phyloP scores from a whole-genome alignment of 148 eudicot genomes.

The Cornus florida region DNA sequence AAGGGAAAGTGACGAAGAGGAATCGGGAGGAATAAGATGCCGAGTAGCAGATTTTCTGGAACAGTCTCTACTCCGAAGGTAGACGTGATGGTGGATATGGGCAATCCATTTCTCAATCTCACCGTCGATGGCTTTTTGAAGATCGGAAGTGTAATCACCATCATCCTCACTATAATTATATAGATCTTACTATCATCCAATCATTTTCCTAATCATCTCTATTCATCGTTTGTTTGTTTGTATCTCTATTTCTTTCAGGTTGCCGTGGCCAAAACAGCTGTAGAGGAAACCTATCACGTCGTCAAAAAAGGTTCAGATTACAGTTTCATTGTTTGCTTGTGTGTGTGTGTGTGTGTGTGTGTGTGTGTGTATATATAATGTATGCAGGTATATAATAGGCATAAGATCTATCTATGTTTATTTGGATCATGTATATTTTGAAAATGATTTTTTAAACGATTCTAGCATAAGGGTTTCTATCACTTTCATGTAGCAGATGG shows the following conservation, averaged over 20 bases:
- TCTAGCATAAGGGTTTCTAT: too few relatives aligned
- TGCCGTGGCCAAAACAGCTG: conserved; percentile 58
- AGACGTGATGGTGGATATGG: conserved; percentile 63
- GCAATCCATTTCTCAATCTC: conserved; percentile 70
- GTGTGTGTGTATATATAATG: too few relatives aligned
- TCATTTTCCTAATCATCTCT: neutral
- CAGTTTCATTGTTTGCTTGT: too few relatives aligned
- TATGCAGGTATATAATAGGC: too few relatives aligned
- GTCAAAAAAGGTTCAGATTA: conserved; percentile 42
- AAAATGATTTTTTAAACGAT: too few relatives aligned
- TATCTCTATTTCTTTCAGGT: conserved; percentile 46
- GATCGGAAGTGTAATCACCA: conserved; percentile 65
- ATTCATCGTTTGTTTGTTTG: neutral
- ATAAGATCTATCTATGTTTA: too few relatives aligned
- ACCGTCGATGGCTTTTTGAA: conserved; percentile 82
- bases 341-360: too few relatives aligned
- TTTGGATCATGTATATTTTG: too few relatives aligned
- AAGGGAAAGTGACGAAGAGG: neutral
- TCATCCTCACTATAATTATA: neutral
- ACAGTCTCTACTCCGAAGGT: conserved; percentile 46
- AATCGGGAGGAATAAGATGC: conserved; percentile 37
- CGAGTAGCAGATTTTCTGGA: conserved; percentile 45
- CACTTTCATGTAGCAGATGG: too few relatives aligned
- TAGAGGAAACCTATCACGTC: conserved; percentile 66
- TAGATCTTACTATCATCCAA: too few relatives aligned